phyloP scores from a whole-genome alignment of 768 basidiomycete genomes.

The Lentinula sp. region DNA sequence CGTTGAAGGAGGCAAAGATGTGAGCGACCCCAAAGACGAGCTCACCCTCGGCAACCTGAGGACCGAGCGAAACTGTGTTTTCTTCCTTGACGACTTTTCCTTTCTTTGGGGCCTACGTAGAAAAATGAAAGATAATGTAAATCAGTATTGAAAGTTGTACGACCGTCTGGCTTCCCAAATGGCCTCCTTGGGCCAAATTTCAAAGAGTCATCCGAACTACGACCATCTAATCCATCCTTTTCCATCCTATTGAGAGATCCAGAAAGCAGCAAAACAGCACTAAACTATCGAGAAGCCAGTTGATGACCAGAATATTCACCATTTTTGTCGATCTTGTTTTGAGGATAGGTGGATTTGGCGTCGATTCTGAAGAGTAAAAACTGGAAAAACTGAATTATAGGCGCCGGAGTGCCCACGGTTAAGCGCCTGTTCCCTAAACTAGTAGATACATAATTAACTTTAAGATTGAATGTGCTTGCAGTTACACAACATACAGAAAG shows the following conservation, averaged over 20 bases:
- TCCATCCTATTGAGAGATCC: neutral
- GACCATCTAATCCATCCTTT: neutral
- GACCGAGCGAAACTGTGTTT: constrained; percentile 85
- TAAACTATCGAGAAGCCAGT: neutral
- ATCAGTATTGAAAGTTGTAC: neutral
- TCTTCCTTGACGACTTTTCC: constrained; percentile 74
- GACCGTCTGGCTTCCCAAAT: neutral
- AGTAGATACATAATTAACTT: too few relatives aligned
- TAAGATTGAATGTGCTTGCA: too few relatives aligned
- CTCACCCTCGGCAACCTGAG: constrained; percentile 94
- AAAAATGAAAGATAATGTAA: neutral
- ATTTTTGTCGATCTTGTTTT: neutral
- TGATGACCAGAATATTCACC: neutral
- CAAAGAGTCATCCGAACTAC: neutral
- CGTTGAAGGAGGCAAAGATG: constrained; percentile 99
- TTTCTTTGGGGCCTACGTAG: constrained; percentile 74
- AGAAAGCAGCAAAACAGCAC: neutral
- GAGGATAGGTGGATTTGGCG: neutral
- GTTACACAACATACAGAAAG: too few relatives aligned
- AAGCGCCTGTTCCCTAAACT: neutral
- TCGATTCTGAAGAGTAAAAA: neutral
- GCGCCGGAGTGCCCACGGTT: neutral
- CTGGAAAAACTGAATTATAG: neutral
- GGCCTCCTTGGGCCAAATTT: neutral
- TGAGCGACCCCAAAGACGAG: constrained; percentile 97